phyloP scores from a whole-genome alignment of 768 basidiomycete species.

The Lactarius trivialis region DNA sequence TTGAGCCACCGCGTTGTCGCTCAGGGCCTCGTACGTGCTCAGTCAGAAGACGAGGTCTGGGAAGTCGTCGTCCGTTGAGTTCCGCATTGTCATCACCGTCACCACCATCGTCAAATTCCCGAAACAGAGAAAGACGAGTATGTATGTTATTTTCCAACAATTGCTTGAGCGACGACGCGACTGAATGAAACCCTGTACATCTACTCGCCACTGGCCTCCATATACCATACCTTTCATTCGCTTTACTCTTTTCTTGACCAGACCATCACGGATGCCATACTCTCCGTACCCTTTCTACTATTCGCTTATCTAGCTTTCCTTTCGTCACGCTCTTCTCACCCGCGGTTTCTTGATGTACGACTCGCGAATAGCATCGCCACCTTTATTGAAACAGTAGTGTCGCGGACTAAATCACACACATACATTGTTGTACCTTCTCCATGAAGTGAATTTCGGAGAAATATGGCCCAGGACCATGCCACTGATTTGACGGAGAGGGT shows the following conservation, averaged over 20 bases:
- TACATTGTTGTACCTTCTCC: neutral
- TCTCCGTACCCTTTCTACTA: neutral
- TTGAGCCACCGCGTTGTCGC: neutral
- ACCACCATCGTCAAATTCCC: neutral
- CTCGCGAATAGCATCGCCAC: neutral
- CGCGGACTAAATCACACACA: constrained; percentile 9
- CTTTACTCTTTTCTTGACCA: neutral
- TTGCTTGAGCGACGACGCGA: neutral
- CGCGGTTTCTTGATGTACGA: neutral
- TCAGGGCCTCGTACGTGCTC: constrained; percentile 10
- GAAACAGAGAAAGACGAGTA: constrained; percentile 10
- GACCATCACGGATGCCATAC: neutral
- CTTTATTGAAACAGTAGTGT: constrained; percentile 7
- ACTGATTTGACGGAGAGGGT: no score
- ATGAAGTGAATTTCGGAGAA: no score
- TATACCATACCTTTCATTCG: neutral
- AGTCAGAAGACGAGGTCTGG: constrained; percentile 10
- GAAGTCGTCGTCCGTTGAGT: constrained; percentile 5
- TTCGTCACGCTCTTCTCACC: neutral
- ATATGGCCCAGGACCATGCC: no score
- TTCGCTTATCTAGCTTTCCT: constrained; percentile 7
- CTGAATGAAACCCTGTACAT: constrained; percentile 1
- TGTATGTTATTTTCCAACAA: constrained; percentile 12
- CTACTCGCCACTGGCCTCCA: neutral
- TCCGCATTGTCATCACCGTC: neutral